A percentile compares a stretch with the other conserved stretches of the same genome.
These are phyloP conservation scores for Penicillium concentricum DNA, from an alignment of 2,329 filamentous ascomycete species.

Conservation along the genomic window DNA sequence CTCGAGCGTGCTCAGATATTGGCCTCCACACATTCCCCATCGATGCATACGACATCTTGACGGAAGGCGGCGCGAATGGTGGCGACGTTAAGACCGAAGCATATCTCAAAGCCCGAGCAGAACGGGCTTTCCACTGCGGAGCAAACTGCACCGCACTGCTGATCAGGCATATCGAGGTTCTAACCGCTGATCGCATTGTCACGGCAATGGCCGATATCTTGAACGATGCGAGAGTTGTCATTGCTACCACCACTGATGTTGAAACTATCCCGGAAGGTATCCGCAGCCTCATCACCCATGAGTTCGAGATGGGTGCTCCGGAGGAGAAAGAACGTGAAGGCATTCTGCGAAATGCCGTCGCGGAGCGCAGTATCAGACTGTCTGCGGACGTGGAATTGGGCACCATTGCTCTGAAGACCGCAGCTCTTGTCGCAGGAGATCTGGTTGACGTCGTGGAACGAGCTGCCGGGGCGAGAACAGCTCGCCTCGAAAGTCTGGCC, in stretches of 20 bases:
- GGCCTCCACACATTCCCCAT: slow-evolving; percentile 86
- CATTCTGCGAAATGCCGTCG: slow-evolving; percentile 75
- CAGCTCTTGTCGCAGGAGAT: slow-evolving; percentile 90
- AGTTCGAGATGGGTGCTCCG: slow-evolving; percentile 88
- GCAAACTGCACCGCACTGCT: slow-evolving; percentile 77
- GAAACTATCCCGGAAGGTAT: slow-evolving; percentile 92
- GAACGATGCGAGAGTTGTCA: slow-evolving; percentile 73
- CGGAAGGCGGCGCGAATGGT: slow-evolving; percentile 82
- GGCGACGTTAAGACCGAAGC: slow-evolving; percentile 94
- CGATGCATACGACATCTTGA: slow-evolving; percentile 89
- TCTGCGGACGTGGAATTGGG: slow-evolving; percentile 81
- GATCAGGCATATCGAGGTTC: slow-evolving; percentile 84
- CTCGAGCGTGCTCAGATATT: slow-evolving; percentile 77
- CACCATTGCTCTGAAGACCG: slow-evolving; percentile 88
- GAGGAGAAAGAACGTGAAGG: slow-evolving; percentile 90
- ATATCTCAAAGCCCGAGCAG: slow-evolving; percentile 80
- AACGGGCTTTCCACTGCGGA: slow-evolving; percentile 85
- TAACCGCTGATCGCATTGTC: slow-evolving; percentile 88
- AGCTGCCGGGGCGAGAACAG: slow-evolving; percentile 72
- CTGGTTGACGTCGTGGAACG: slow-evolving; percentile 92
- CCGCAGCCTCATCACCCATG: slow-evolving; percentile 88
- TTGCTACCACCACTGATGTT: slow-evolving; percentile 92
- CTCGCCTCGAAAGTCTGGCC: slow-evolving; percentile 73
- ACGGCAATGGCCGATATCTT: slow-evolving; percentile 81
- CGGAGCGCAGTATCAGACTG: slow-evolving; percentile 71